Evolutionary conservation across 257 asterid species (phyloP), one percentile per base, ranked within the genome.

Genomic region (Lithospermum erythrorhizon): DNA sequence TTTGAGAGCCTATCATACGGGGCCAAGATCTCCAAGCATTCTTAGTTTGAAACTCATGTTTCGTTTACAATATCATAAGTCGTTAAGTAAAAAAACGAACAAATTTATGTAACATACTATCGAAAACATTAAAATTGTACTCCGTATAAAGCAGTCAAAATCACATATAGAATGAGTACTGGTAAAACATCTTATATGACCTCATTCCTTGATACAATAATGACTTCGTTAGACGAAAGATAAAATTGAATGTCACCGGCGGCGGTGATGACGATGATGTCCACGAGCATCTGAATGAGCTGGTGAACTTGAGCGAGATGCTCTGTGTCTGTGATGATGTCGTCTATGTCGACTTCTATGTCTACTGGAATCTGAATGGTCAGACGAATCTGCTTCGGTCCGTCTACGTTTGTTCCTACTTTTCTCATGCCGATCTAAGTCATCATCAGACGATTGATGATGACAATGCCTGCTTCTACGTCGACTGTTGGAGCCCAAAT

Each of bases 371-470:
- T 75, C 80, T n/a, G 79, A 73, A 25, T 27, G 78, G 57, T 71
- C 77, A 41, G 79, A 66, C 48, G 76, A 68, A 64, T 78, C 68
- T 16, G 70, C 58, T 62, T 55, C 63, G 21, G 68, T 70, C 69
- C 69, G 73, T 61, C 58, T 76, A 71, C 56, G 70, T 56, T 61
- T 72, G 55, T 53, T 62, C 65, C 83, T 76, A 65, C 84, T 76
- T 64, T 65, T 74, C 29, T 20, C 71, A 61, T 65, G 81, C 70
- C 78, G 64, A 59, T 61, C 68, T 55, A 52, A 66, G n/a, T 87
- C 79, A 14, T 74, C 83, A 47, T 65, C 70, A 37, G 75, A 76
- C 10, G 84, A 75, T 53, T 87, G 68, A 30, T 62, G 76, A 17
- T 70, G 61, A 9, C 71, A 81, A 8, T 19, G 63, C 22, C 15